Base-by-base conservation (phyloP, 148 eudicot species). In the Rhododendron griersonianum region DNA sequence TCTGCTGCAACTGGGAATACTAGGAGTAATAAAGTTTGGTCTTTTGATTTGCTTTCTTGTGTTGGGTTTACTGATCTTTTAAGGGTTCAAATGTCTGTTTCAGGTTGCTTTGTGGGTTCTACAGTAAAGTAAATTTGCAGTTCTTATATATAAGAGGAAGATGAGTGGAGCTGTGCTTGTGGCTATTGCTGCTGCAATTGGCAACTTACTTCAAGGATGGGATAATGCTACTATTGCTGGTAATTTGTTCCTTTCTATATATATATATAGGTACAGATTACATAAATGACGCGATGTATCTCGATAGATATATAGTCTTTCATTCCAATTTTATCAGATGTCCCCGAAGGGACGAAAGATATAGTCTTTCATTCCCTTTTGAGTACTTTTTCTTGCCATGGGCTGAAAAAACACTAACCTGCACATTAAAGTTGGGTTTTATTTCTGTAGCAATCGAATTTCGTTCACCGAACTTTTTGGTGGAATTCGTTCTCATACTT, bases 141-240 rank as follows among this genome's bases (percentile, higher is more conserved):
- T 71, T 71, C 76, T 71, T 71, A 4, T 30, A 30, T 30, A 71
- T 30, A 15, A 30, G 76, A 41, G 73, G 67, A 87, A 67, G 84
- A 94, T 93, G 98, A 93, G 89, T 83, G 94, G 93, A 25, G 94
- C 98, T 90, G 98, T 88, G 41, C 78, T 91, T 57, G 98, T 92
- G 84, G 98, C 98, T 85, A 77, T 92, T 91, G 89, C 93, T 89
- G 98, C 98, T 65, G 87, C 98, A 25, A 86, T 94, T 81, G 98
- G 98, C 39, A 94, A 94, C 86, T 87, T 94, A 51, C 86, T 94
- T 71, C 98, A 94, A 87, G 98, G 98, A 57, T 94, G 98, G 95
- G 98, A 94, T 87, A 94, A 94, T 91, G 98, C 98, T 0, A 88
- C 92, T 4, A 94, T 94, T 89, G 98, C 98, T 85, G 98, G 98